Conservation (phyloP, 2,329 filamentous ascomycete genomes). For the Verticillium alfalfae region DNA sequence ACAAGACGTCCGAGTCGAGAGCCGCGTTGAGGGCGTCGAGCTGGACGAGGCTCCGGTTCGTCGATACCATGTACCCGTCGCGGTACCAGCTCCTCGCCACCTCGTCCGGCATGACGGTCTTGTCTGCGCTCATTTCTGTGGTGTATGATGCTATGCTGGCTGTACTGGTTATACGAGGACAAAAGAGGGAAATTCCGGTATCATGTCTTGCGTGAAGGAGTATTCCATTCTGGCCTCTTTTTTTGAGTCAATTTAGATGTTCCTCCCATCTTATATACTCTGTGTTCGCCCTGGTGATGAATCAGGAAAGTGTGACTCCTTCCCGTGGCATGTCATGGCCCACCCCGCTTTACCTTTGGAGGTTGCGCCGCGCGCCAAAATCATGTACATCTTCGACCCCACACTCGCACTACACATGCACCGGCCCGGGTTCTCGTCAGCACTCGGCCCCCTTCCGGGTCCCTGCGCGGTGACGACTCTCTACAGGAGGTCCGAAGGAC, state of each 20-base stretch:
- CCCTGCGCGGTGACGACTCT: too few species aligned
- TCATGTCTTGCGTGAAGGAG: too few species aligned
- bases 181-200: too few species aligned
- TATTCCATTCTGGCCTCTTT: too few species aligned
- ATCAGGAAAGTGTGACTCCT: neutral
- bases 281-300: neutral
- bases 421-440: too few species aligned
- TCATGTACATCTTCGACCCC: neutral
- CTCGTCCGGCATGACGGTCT: constrained; percentile 9
- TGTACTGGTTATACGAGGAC: neutral
- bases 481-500: too few species aligned
- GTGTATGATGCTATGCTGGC: neutral
- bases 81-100: constrained; percentile 38
- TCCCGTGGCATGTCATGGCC: neutral
- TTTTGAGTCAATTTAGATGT: neutral
- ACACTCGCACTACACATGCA: neutral
- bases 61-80: constrained; percentile 55
- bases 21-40: constrained; percentile 48
- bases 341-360: neutral
- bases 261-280: neutral
- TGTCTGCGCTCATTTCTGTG: neutral
- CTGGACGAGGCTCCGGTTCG: constrained; percentile 50
- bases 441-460: too few species aligned
- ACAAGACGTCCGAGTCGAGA: constrained; percentile 51
- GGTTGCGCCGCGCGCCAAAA: neutral